Base-by-base conservation (phyloP, 768 basidiomycete species). In the Tylopilus cervinicoccineus region DNA sequence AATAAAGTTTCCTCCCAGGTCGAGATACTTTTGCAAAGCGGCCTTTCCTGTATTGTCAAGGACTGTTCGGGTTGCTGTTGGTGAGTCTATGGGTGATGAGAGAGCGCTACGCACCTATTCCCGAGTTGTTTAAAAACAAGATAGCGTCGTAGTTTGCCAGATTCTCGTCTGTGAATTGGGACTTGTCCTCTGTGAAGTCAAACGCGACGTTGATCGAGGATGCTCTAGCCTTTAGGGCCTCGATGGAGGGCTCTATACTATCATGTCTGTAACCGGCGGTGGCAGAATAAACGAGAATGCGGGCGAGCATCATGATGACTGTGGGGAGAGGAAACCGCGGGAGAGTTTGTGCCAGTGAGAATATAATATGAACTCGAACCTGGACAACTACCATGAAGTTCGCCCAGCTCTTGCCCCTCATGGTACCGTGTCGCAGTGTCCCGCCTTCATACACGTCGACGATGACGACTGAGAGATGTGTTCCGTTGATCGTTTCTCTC, bases 161-260 rank as follows among this genome's bases (percentile, higher is more conserved):
- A 41, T 70, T 76, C 7, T 70, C 65, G 51, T 81, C 76, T 6
- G 68, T 84, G 66, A 89, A 88, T 51, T 66, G 64, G 0, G 56
- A 53, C 50, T 65, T 65, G 50, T 88, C 84, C 59, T 89, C 88
- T 3, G 85, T 83, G 47, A 80, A 73, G 41, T 80, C 78, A 50
- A 89, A 86, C 20, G 69, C 43, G 43, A 81, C 71, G 51, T 78
- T 69, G 47, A 82, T 76, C 0, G 65, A 58, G n/a, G 68, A 48
- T 2, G 73, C 74, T 20, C 69, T 72, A 1, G 69, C 61, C 47
- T 75, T 74, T 33, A 89, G 64, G 0, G 76, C 77, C 36, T 76
- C 65, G 23, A 86, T 77, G 4, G 86, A 85, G 2, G 80, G 78
- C 0, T 86, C 86, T 47, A 89, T 89, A 4, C 82, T 84, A 51